Conservation (phyloP, 495 filamentous ascomycete genomes). For the Hypoxylon crocopeplum region DNA sequence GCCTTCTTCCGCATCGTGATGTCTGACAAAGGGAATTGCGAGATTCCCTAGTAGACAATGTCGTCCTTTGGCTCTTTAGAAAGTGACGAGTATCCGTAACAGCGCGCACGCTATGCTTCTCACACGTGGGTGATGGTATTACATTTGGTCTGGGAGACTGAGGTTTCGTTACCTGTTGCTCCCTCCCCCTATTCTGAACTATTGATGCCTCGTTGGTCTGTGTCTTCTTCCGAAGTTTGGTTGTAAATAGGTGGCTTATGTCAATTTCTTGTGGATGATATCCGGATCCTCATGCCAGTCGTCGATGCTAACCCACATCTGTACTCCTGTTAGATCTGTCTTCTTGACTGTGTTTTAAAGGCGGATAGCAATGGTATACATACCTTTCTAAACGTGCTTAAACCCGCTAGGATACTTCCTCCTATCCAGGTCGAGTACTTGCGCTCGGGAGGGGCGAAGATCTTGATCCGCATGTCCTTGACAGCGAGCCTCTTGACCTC, state of each 20-base stretch:
- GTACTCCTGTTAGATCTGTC: slow-evolving; percentile 14
- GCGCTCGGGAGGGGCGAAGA: slow-evolving; percentile 94
- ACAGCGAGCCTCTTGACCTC: slow-evolving; percentile 93
- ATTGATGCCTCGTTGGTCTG: neutral
- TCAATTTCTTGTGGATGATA: slow-evolving; percentile 97
- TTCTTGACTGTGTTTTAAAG: neutral
- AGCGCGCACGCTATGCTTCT: slow-evolving; percentile 11
- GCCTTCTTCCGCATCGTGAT: neutral
- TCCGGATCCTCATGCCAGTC: slow-evolving; percentile 99
- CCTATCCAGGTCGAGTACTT: slow-evolving; percentile 99
- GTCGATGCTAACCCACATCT: slow-evolving; percentile 99
- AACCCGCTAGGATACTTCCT: slow-evolving; percentile 92
- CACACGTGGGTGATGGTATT: neutral
- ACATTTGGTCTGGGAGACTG: slow-evolving; percentile 1
- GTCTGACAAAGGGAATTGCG: neutral
- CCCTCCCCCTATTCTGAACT: neutral
- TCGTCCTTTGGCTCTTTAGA: neutral
- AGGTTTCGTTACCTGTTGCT: neutral
- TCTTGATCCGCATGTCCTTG: slow-evolving; percentile 99
- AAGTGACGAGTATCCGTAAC: slow-evolving; percentile 3
- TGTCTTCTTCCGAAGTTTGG: neutral
- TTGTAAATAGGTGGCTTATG: slow-evolving; percentile 50
- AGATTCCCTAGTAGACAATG: neutral
- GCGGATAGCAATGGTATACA: slow-evolving; percentile 29
- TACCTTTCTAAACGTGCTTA: slow-evolving; percentile 99